These are phyloP conservation scores for Grosmannia penicillata DNA, from an alignment of 2,329 filamentous ascomycete species.

Conservation along the genomic window DNA sequence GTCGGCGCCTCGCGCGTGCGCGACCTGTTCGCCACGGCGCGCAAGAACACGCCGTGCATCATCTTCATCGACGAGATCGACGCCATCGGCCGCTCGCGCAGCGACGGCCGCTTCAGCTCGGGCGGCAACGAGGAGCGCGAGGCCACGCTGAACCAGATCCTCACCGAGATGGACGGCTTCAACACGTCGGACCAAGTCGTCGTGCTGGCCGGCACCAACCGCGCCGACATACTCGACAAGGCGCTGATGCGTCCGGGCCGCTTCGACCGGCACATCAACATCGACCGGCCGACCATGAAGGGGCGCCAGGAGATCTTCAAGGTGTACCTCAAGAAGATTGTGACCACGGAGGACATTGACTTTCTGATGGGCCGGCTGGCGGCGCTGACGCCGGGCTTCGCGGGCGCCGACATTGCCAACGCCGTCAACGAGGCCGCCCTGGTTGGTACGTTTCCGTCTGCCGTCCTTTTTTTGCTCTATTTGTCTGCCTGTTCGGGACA, in stretches of 20 bases:
- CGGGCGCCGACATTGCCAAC: slow-evolving; percentile 95
- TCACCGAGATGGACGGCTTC: slow-evolving; percentile 99
- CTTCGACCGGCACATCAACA: slow-evolving; percentile 91
- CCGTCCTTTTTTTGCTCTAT: not conserved
- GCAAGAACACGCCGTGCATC: slow-evolving; percentile 94
- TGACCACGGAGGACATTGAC: slow-evolving; percentile 80
- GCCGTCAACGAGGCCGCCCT: slow-evolving; percentile 95
- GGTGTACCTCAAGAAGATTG: slow-evolving; percentile 88
- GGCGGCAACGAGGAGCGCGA: slow-evolving; percentile 96
- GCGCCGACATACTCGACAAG: slow-evolving; percentile 87
- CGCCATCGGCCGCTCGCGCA: slow-evolving; percentile 82
- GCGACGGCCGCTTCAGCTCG: slow-evolving; percentile 55
- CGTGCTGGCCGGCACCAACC: slow-evolving; percentile 90
- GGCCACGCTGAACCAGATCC: slow-evolving; percentile 91
- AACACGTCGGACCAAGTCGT: slow-evolving; percentile 95
- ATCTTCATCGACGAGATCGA: slow-evolving; percentile 99
- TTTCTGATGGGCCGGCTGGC: slow-evolving; percentile 78
- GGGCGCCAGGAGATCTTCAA: slow-evolving; percentile 91
- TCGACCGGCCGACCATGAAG: slow-evolving; percentile 92
- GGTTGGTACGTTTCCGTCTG: slow-evolving; percentile 51
- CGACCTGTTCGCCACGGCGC: slow-evolving; percentile 84
- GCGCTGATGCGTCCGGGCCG: slow-evolving; percentile 92
- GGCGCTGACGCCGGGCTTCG: slow-evolving; percentile 89
- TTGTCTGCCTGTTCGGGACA: slow-evolving; percentile 5
- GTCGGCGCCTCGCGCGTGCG: slow-evolving; percentile 91